Evolutionary conservation across 768 basidiomycete species (phyloP), one percentile per base, ranked within the genome.

Genomic region (Suillus americanus): DNA sequence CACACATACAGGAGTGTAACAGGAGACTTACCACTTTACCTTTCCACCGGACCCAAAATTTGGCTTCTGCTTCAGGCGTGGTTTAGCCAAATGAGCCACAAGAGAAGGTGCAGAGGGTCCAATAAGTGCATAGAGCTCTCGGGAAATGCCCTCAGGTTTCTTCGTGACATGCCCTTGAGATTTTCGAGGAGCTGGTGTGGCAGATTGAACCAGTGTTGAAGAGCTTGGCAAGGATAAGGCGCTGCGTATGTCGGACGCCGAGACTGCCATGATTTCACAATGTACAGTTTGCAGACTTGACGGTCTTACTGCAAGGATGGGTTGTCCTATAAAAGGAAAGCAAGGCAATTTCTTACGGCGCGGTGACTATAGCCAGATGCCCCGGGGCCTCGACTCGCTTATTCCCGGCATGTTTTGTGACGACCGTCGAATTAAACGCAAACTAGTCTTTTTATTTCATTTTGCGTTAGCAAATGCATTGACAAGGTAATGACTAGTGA

Each of bases 61-160:
- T 3, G 94, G 93, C 67, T 93, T 91, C 76, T 94, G 91, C 73
- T 95, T 95, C 64, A 96, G 84, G 62, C 89, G 87, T 41, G 93
- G 92, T 73, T 93, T 92, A 33, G 89, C 83, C 64, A 89, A 83
- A 69, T 92, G 89, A 40, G 91, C 85, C 0, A 89, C 90, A 57
- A 99, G 83, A 2, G 91, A 88, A 0, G 97, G 95, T 13, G 91
- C 91, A 56, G 93, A 91, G 65, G 94, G 89, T n/a, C 97, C 97
- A 68, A 99, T 98, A 65, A 99, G 86, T 1, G 92, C 89, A 78
- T 92, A 98, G 2, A 99, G 83, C 76, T 98, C 96, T 69, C 95
- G 83, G 0, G 95, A 90, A 65, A 98, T 95, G 23, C 97, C 96
- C 23, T 95, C 93, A 4, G 92, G 92, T 76, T 92, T 94, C 71